These are phyloP conservation scores for Ascochyta lentis DNA, from an alignment of 2,329 filamentous ascomycete species.

Conservation along the genomic window DNA sequence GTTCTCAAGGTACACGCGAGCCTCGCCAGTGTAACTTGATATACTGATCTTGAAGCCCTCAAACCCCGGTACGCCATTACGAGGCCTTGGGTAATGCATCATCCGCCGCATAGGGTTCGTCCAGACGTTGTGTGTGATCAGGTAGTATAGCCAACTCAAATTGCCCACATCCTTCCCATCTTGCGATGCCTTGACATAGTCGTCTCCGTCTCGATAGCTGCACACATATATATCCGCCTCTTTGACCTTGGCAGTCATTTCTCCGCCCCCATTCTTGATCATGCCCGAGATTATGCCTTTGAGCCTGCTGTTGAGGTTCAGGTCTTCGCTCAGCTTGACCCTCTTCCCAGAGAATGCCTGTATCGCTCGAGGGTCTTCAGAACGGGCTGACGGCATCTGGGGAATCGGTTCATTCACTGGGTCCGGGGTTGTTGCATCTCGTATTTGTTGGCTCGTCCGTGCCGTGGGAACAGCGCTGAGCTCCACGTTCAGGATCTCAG, in stretches of 20 bases:
- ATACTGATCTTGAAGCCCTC: conserved; percentile 79
- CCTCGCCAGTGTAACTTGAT: conserved; percentile 96
- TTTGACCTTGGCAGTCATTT: conserved; percentile 68
- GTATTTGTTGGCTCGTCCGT: conserved; percentile 56
- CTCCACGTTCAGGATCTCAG: conserved; percentile 70
- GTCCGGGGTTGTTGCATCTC: conserved; percentile 44
- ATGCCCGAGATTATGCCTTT: conserved; percentile 72
- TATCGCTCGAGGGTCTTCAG: conserved; percentile 38
- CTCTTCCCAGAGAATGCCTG: conserved; percentile 77
- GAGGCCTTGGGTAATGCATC: conserved; percentile 87
- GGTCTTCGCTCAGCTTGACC: conserved; percentile 78
- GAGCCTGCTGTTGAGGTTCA: conserved; percentile 73
- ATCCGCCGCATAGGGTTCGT: conserved; percentile 82
- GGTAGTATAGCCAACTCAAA: conserved; percentile 88
- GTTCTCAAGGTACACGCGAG: conserved; percentile 91
- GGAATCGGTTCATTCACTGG: conserved; percentile 33
- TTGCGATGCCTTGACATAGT: conserved; percentile 80
- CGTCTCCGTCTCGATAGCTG: conserved; percentile 79
- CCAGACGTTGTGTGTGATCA: conserved; percentile 89
- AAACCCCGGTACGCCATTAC: conserved; percentile 80
- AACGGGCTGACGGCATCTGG: conserved; percentile 26
- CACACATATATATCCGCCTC: conserved; percentile 85
- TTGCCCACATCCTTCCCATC: conserved; percentile 86
- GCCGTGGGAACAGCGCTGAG: conserved; percentile 44
- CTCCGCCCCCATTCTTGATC: conserved; percentile 74